A percentile compares a stretch with the other conserved stretches of the same genome.
Conservation (phyloP, 495 filamentous ascomycete genomes). For the Talaromyces liani region DNA sequence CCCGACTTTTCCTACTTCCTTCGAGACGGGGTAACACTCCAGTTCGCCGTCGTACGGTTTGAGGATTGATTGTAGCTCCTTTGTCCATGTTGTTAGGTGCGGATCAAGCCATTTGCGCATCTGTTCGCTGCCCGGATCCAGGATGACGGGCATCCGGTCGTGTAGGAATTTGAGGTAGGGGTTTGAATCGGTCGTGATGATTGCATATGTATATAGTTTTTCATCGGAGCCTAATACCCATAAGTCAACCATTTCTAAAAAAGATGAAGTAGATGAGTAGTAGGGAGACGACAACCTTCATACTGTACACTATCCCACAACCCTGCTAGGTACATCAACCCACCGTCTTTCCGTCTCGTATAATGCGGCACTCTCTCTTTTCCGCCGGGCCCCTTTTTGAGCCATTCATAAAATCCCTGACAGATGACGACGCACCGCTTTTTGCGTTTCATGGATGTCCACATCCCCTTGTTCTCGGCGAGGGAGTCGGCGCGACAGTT, state of each 20-base stretch:
- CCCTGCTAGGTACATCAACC: conserved; percentile 83
- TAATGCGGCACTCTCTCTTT: conserved; percentile 81
- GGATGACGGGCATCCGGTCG: conserved; percentile 89
- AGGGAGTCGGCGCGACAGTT: conserved; percentile 94
- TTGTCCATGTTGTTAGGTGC: conserved; percentile 59
- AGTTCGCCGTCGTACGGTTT: conserved; percentile 73
- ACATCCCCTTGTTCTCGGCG: conserved; percentile 69
- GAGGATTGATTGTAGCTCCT: conserved; percentile 67
- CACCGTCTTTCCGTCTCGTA: conserved; percentile 70
- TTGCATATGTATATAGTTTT: conserved; percentile 75
- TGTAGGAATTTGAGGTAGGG: conserved; percentile 77
- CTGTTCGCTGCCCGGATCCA: conserved; percentile 68
- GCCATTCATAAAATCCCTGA: conserved; percentile 96
- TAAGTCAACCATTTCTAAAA: too few species aligned
- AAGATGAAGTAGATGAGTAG: background rate
- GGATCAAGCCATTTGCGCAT: conserved; percentile 78
- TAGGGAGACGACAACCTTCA: conserved; percentile 45
- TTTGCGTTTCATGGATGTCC: conserved; percentile 79
- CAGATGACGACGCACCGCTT: conserved; percentile 84
- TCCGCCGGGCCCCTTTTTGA: conserved; percentile 64
- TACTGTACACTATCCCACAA: conserved; percentile 85
- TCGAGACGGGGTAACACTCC: conserved; percentile 76
- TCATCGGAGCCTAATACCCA: conserved; percentile 41
- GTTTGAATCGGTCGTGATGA: conserved; percentile 85
- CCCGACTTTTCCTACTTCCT: conserved; percentile 93